These are phyloP conservation scores for Chondrus crispus DNA, from an alignment of 23 red algal genomes.

Conservation along the genomic window DNA sequence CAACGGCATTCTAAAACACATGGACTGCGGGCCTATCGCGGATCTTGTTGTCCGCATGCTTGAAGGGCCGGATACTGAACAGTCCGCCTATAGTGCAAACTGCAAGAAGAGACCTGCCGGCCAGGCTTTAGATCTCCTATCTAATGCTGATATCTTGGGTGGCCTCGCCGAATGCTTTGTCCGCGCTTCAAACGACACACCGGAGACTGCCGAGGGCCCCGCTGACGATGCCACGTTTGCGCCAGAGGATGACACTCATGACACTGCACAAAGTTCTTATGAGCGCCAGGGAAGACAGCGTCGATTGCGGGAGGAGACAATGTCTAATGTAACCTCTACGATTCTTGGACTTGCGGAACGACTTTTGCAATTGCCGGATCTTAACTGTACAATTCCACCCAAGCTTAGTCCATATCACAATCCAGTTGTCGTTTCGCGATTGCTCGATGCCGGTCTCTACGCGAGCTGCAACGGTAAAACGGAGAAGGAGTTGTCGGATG, in stretches of 20 bases:
- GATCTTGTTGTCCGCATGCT: conserved; percentile 67
- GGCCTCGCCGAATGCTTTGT: conserved; percentile 62
- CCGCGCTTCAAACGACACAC: conserved; percentile 17
- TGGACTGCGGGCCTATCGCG: conserved; percentile 43
- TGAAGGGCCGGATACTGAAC: conserved; percentile 27
- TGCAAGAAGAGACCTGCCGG: conserved; percentile 20
- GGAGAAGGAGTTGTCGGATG: conserved; percentile 5
- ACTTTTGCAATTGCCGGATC: conserved; percentile 47
- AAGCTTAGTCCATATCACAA: conserved; percentile 36
- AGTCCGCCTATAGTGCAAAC: neutral
- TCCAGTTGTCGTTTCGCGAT: conserved; percentile 42
- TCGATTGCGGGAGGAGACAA: conserved; percentile 72
- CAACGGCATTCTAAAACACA: conserved; percentile 57
- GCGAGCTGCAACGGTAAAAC: conserved; percentile 27
- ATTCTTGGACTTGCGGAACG: conserved; percentile 41
- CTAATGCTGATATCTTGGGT: conserved; percentile 31
- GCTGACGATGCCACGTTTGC: neutral
- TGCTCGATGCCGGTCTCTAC: conserved; percentile 63
- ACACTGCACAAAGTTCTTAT: no score
- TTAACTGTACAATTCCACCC: conserved; percentile 28
- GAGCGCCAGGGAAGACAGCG: conserved; percentile 1
- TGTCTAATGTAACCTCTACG: conserved; percentile 42
- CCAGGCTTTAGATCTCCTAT: conserved; percentile 31
- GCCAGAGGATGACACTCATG: neutral
- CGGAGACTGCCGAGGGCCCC: neutral